A percentile compares a stretch with the other conserved stretches of the same genome.
Evolutionary conservation across 1,284 basidiomycete species (phyloP).

Genomic region (Rhodotorula glutinis): DNA sequence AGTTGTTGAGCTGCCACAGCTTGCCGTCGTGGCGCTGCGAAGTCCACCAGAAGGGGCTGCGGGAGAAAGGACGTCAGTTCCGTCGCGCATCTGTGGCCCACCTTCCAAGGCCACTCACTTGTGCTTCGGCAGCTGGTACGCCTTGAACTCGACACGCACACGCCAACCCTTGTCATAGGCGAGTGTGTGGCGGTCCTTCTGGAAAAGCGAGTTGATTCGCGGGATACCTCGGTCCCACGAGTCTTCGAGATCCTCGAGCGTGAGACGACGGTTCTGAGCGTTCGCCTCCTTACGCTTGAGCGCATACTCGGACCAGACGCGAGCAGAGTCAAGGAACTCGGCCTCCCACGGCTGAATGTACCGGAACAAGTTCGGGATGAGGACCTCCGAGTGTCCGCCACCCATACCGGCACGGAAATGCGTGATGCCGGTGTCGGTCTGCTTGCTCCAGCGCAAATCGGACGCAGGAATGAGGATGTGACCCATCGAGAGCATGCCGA

Average conservation of each 20-base stretch:
- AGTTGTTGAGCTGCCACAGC: slow-evolving; percentile 86
- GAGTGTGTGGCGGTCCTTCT: slow-evolving; percentile 66
- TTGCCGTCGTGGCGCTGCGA: slow-evolving; percentile 90
- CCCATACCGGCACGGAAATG: slow-evolving; percentile 51
- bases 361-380: slow-evolving; percentile 95
- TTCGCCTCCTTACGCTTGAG: slow-evolving; percentile 99
- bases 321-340: slow-evolving; percentile 95
- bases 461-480: slow-evolving; percentile 97
- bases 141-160: slow-evolving; percentile 87
- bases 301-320: slow-evolving; percentile 99
- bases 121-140: slow-evolving; percentile 84
- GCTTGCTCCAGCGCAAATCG: slow-evolving; percentile 95
- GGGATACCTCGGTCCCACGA: slow-evolving; percentile 85
- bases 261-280: slow-evolving; percentile 81
- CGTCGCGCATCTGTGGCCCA: slow-evolving; percentile 54
- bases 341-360: slow-evolving; percentile 99
- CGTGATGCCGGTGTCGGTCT: slow-evolving; percentile 78
- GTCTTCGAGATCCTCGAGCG: slow-evolving; percentile 47
- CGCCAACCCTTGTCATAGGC: slow-evolving; percentile 87
- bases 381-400: slow-evolving; percentile 43
- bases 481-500: slow-evolving; percentile 99
- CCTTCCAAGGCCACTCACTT: slow-evolving; percentile 2
- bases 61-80: slow-evolving; percentile 42
- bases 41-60: slow-evolving; percentile 99
- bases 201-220: slow-evolving; percentile 94